A percentile compares a stretch with the other conserved stretches of the same genome.
Evolutionary conservation across 2,329 filamentous ascomycete species (phyloP).

Genomic region (Bipolaris sorokiniana): DNA sequence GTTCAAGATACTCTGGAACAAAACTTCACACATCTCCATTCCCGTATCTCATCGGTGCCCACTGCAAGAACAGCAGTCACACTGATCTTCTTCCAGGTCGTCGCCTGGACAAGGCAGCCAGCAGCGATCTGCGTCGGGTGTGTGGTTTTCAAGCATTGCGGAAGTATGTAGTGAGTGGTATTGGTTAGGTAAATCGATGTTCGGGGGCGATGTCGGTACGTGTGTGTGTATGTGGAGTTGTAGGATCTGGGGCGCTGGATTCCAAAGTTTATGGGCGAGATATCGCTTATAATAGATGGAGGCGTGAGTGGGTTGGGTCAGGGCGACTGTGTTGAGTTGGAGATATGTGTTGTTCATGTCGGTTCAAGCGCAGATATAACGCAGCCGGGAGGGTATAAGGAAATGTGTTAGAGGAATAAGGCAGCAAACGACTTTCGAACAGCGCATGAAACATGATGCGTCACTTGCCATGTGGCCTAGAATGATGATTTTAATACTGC

Average conservation of each 20-base stretch:
- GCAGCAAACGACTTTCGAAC: background rate
- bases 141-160: background rate
- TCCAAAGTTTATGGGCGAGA: no score
- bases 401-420: background rate
- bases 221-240: no score
- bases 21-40: no score
- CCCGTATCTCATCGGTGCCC: background rate
- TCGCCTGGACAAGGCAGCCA: conserved; percentile 13
- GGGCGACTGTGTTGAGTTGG: background rate
- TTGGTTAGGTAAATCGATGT: background rate
- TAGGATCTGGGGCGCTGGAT: no score
- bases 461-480: background rate
- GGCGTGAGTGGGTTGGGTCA: background rate
- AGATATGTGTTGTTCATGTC: background rate
- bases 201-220: no score
- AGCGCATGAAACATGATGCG: background rate
- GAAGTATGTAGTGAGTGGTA: background rate
- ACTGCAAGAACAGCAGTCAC: conserved; percentile 8
- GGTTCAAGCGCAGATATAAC: background rate
- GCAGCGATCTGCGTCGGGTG: background rate
- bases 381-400: background rate
- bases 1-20: no score
- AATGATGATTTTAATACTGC: background rate
- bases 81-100: conserved; percentile 13
- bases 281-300: background rate